Percentiles rank a stretch among this genome's conserved stretches.
These are phyloP conservation scores for Chaetomium cochliodes DNA, from an alignment of 495 filamentous ascomycete species.

Conservation along the genomic window DNA sequence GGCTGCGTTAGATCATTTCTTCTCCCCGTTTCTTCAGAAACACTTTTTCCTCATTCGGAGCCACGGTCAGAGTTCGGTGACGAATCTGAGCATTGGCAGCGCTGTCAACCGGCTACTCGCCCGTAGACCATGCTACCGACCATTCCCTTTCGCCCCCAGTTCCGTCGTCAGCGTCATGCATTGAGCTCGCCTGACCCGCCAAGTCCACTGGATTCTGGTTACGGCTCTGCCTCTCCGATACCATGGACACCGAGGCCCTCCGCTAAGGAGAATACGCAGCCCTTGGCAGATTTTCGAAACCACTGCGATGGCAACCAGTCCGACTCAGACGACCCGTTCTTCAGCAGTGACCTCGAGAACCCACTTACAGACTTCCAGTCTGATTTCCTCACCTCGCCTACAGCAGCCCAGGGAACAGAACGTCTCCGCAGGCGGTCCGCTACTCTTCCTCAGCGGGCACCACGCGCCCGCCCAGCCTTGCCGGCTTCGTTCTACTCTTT, in stretches of 20 bases:
- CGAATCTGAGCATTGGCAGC: not conserved
- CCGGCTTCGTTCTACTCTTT: constrained; percentile 26
- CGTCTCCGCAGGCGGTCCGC: constrained; percentile 17
- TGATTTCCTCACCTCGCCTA: not conserved
- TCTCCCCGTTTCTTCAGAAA: not conserved
- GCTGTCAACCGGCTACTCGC: not conserved
- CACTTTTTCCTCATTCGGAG: not conserved
- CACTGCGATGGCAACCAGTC: constrained; percentile 31
- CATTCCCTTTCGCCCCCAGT: constrained; percentile 7
- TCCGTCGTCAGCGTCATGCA: constrained; percentile 20
- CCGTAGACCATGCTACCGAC: constrained; percentile 3
- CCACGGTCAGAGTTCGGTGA: not conserved
- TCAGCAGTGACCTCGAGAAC: constrained; percentile 19
- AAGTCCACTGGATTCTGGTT: constrained; percentile 33
- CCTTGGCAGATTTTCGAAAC: constrained; percentile 17
- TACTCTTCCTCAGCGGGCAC: constrained; percentile 26
- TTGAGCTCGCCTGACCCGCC: constrained; percentile 20
- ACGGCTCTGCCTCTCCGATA: constrained; percentile 24
- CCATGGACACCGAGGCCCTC: constrained; percentile 8
- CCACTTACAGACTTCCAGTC: not conserved
- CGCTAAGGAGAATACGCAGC: not conserved
- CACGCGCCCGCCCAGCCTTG: constrained; percentile 23
- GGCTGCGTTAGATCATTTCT: not conserved
- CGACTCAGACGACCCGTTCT: constrained; percentile 29
- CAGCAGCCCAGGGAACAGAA: not conserved